phyloP scores from a whole-genome alignment of 2,329 filamentous ascomycete species.

The Diaporthe batatas region DNA sequence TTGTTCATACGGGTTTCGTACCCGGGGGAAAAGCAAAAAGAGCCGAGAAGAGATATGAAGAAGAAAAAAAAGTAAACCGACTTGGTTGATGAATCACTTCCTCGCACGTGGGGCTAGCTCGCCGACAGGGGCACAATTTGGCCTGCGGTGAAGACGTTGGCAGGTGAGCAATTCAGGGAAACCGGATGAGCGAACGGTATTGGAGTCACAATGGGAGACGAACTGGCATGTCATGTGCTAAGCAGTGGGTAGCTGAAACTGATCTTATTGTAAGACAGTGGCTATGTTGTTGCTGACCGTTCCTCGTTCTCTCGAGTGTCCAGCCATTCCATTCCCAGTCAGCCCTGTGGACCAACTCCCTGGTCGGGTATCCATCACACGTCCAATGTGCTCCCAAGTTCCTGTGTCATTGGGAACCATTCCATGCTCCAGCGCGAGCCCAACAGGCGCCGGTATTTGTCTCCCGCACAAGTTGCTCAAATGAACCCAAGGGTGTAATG shows the following conservation, averaged over 20 bases:
- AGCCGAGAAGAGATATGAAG: background rate
- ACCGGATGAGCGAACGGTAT: background rate
- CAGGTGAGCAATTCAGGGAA: background rate
- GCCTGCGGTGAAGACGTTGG: background rate
- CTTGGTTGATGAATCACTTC: conserved; percentile 31
- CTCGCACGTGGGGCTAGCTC: conserved; percentile 16
- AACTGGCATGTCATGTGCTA: background rate
- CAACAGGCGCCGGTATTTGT: conserved; percentile 13
- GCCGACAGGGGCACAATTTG: background rate
- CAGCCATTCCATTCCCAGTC: conserved; percentile 17
- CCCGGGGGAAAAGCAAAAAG: conserved; percentile 8
- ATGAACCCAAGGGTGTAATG: conserved; percentile 7
- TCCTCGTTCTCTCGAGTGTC: conserved; percentile 15
- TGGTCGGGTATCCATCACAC: conserved; percentile 6
- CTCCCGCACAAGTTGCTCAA: background rate
- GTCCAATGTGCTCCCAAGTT: background rate
- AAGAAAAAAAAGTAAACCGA: background rate
- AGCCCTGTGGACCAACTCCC: conserved; percentile 26
- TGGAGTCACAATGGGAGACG: conserved; percentile 19
- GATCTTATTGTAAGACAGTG: conserved; percentile 37
- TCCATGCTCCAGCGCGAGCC: conserved; percentile 9
- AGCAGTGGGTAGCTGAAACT: conserved; percentile 35
- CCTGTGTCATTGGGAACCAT: conserved; percentile 1
- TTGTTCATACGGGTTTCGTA: conserved; percentile 13
- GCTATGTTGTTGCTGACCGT: conserved; percentile 25